Evolutionary conservation across 768 basidiomycete species (phyloP), one percentile per base, ranked within the genome.

Genomic region (Pholiota molesta): DNA sequence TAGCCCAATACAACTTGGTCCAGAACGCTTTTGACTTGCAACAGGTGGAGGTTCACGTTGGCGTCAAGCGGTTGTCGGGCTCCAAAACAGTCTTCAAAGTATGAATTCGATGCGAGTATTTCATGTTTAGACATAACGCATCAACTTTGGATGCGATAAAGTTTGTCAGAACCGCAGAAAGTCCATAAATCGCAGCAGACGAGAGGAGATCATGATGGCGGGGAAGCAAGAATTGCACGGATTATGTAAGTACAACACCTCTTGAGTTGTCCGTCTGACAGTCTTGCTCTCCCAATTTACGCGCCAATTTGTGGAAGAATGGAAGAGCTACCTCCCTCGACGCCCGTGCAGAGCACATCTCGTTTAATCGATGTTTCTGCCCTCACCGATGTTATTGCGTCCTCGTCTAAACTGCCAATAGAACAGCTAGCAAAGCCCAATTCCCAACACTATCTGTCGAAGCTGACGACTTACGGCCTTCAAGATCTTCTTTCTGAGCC

Each of bases 401-500:
- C 75, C 17, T 68, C 75, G 16, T 71, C 71, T 40, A 68, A 67
- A 56, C 63, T 69, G 37, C 67, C 69, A 14, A 53, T 69, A 31
- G 69, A 71, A 49, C 66, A 69, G 21, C 59, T 77, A 33, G 65
- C 61, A 47, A 74, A 68, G 44, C 71, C 69, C 10, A 72, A 66
- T 28, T 73, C 79, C 8, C 75, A 81, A 49, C 68, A 72, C 4
- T 97, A 95, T 71, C 81, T 95, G 42, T 74, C 80, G 28, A 83
- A 86, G 39, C 78, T 96, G 49, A 84, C 88, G 5, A 81, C 83
- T 9, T 83, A 91, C 45, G 78, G 88, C 0, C 83, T 98, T 26
- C 72, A 81, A 28, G 83, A 86, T 35, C 82, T 98, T n/a, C 75
- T 88, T 19, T 74, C 85, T 0, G 89, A 95, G 69, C 96, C 96